Percentiles rank a stretch among this genome's conserved stretches.
These are phyloP conservation scores for Trichosporon asahii DNA, from an alignment of 1,284 basidiomycete genomes.

Conservation along the genomic window DNA sequence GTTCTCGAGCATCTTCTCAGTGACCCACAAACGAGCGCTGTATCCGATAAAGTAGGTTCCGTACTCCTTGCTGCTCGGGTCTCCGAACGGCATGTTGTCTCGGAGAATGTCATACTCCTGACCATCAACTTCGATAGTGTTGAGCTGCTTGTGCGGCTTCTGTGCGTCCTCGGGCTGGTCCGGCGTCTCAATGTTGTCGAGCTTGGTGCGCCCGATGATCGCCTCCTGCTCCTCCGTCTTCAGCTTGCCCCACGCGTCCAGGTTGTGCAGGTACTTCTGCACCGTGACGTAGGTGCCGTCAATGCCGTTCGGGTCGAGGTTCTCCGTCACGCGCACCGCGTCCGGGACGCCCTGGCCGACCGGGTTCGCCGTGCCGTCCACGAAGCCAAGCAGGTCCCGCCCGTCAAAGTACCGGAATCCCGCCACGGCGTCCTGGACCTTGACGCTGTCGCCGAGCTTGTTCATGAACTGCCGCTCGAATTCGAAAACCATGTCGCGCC, in stretches of 20 bases:
- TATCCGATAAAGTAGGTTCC: conserved; percentile 28
- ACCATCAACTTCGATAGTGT: conserved; percentile 17
- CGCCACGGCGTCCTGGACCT: conserved; percentile 14
- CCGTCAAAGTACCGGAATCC: conserved; percentile 29
- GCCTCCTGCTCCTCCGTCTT: conserved; percentile 19
- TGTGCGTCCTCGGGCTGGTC: conserved; percentile 17
- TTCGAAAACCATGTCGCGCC: conserved; percentile 25
- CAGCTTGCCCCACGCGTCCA: conserved; percentile 18
- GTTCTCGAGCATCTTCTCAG: conserved; percentile 24
- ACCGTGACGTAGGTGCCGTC: conserved; percentile 22
- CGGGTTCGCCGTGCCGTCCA: conserved; percentile 27
- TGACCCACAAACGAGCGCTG: conserved; percentile 22
- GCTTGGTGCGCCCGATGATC: conserved; percentile 24
- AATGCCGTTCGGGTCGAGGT: neutral
- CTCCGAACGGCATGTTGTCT: conserved; percentile 27
- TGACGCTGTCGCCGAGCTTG: conserved; percentile 15
- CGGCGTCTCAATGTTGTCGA: conserved; percentile 22
- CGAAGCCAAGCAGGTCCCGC: conserved; percentile 25
- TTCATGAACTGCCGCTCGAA: conserved; percentile 19
- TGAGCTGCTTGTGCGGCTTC: conserved; percentile 26
- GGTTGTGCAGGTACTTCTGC: conserved; percentile 26
- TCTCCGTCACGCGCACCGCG: conserved; percentile 4
- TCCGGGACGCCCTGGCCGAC: conserved; percentile 15
- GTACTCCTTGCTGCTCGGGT: conserved; percentile 18
- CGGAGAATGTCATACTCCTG: conserved; percentile 23